Conservation (phyloP, 805 yeast species). For the Kockiozyma suomiensis region DNA sequence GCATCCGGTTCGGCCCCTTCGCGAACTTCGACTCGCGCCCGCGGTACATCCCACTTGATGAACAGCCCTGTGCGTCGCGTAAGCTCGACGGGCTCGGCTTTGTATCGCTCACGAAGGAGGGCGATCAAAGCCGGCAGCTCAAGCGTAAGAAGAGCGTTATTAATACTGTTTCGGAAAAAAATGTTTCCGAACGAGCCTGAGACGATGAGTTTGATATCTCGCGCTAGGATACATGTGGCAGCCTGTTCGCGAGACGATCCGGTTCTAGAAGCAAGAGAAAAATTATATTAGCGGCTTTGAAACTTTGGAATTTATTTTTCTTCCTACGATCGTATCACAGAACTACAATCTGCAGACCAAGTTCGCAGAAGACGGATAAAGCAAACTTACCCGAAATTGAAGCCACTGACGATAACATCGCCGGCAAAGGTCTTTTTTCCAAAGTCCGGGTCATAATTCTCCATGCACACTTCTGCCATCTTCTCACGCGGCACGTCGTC, state of each 20-base stretch:
- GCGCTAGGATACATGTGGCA: constrained; percentile 94
- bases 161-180: constrained; percentile 92
- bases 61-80: constrained; percentile 95
- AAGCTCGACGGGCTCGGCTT: constrained; percentile 59
- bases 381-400: constrained; percentile 69
- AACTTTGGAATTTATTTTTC: too few species aligned
- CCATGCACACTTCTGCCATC: constrained; percentile 99
- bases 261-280: constrained; percentile 47
- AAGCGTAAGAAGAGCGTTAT: constrained; percentile 90
- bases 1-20: constrained; percentile 54
- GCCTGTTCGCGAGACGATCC: constrained; percentile 99
- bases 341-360: neutral
- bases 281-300: neutral
- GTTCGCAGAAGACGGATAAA: neutral
- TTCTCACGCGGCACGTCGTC: constrained; percentile 92
- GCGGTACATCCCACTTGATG: constrained; percentile 89
- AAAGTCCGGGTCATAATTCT: constrained; percentile 92
- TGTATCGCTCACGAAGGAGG: constrained; percentile 70
- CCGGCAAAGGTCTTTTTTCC: constrained; percentile 77
- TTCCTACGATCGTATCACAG: too few species aligned
- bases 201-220: constrained; percentile 89
- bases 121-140: constrained; percentile 88
- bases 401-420: constrained; percentile 90
- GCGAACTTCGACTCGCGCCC: constrained; percentile 74
- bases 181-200: constrained; percentile 98